Base-by-base conservation (phyloP, 2,329 filamentous ascomycete species). In the Pochonia chlamydosporia region DNA sequence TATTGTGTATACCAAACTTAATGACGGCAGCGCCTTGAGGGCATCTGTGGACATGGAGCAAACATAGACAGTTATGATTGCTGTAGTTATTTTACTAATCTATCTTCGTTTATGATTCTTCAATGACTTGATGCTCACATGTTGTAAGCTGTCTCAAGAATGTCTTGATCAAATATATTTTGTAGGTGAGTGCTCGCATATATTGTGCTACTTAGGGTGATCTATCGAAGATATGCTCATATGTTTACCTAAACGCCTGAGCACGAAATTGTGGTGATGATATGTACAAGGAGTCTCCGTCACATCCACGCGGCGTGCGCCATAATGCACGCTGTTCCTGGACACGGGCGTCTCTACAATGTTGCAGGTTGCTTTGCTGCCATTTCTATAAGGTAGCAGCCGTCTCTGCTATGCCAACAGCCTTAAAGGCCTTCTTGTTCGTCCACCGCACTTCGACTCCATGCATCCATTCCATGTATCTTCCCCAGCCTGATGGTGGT, bases 401-500 rank as follows among this genome's bases (percentile, higher is more conserved):
- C 7, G 81, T 83, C 57, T 79, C 79, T n/a, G 78, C 72, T 8
- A 74, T 78, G 24, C 86, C 85, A 1, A 74, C 71, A n/a, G 71
- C 76, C 59, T 78, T 81, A 67, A 86, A 87, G 0, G 72, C 64
- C 52, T 71, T 75, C 60, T 84, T 82, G 64, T 75, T 84, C 48
- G 81, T 81, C 68, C 75, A 78, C 52, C 66, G 67, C 37, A 96
- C 75, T 51, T 95, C 85, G 47, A 95, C 85, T 50, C 77, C 68
- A 63, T 96, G 93, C 66, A 87, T 85, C 91, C 90, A 97, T 65
- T 89, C 82, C 91, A 96, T 96, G 63, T 90, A 95, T 60, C 85
- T 84, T 20, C 84, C 85, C 91, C 92, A 96, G 56, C 89, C 91
- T 96, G 6, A 7, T 18, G 4, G 11, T 6, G n/a, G 18, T 39